Conservation (phyloP, 2,329 filamentous ascomycete genomes). For the Venturia aucupariae region DNA sequence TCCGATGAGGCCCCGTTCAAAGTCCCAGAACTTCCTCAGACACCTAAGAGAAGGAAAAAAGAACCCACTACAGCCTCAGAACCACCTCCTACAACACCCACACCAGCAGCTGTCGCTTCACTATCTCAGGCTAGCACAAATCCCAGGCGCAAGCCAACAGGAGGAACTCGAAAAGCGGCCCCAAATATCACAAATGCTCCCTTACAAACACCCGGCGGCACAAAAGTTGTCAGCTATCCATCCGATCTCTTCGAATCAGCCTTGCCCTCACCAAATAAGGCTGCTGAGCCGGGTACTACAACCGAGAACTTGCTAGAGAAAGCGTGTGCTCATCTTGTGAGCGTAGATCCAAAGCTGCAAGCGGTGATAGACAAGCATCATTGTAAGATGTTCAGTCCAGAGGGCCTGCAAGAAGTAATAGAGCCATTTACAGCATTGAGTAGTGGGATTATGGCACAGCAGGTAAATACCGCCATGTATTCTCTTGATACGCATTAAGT, state of each 20-base stretch:
- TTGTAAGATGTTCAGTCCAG: conserved; percentile 71
- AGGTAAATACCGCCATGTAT: too few relatives aligned
- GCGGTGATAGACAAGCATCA: conserved; percentile 63
- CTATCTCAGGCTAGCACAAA: conserved; percentile 1
- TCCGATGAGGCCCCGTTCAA: conserved; percentile 1
- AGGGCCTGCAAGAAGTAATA: conserved; percentile 72
- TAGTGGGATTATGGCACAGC: conserved; percentile 89
- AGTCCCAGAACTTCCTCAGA: conserved; percentile 1
- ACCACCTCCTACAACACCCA: conserved; percentile 10
- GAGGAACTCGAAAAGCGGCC: conserved; percentile 34
- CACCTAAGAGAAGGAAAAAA: conserved; percentile 5
- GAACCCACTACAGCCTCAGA: background rate
- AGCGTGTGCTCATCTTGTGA: conserved; percentile 65
- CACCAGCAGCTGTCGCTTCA: conserved; percentile 4
- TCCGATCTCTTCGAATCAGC: conserved; percentile 20
- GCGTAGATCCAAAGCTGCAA: conserved; percentile 62
- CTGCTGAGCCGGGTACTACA: conserved; percentile 32
- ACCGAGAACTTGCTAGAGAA: conserved; percentile 64
- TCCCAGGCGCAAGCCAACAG: background rate
- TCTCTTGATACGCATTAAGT: too few relatives aligned
- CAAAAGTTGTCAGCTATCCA: conserved; percentile 45
- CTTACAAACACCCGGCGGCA: conserved; percentile 62
- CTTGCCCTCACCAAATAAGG: conserved; percentile 26
- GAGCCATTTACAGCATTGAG: conserved; percentile 80
- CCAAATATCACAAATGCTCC: conserved; percentile 59